A percentile compares a stretch with the other conserved stretches of the same genome.
These are phyloP conservation scores for Amylocarpus encephaloides DNA, from an alignment of 2,329 filamentous ascomycete species.

Conservation along the genomic window DNA sequence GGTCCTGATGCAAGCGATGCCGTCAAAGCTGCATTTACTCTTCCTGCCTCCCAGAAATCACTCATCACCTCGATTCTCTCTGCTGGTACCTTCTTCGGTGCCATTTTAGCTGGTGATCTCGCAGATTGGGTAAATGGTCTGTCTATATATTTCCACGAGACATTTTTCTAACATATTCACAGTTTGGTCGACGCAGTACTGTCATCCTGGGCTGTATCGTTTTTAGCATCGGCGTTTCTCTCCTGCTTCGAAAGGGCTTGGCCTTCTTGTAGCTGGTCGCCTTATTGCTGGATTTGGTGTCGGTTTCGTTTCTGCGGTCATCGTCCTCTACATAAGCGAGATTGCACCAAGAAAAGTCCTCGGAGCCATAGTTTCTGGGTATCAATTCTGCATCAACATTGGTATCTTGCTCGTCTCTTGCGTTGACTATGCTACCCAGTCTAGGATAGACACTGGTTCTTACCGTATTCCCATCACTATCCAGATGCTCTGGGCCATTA, in stretches of 20 bases:
- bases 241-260: constrained; percentile 40
- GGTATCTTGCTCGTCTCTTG: constrained; percentile 69
- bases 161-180: neutral
- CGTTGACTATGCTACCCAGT: constrained; percentile 64
- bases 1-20: constrained; percentile 37
- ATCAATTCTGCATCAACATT: constrained; percentile 77
- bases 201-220: constrained; percentile 64
- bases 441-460: constrained; percentile 52
- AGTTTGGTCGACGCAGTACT: constrained; percentile 62
- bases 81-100: constrained; percentile 52
- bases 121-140: constrained; percentile 18
- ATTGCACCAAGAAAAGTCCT: constrained; percentile 60
- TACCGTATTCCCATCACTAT: constrained; percentile 78
- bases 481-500: constrained; percentile 73
- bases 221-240: constrained; percentile 61
- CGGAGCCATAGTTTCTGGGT: constrained; percentile 68
- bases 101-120: constrained; percentile 36
- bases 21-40: constrained; percentile 56
- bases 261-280: constrained; percentile 62
- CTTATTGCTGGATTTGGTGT: constrained; percentile 69
- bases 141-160: neutral
- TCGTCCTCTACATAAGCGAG: constrained; percentile 8
- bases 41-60: constrained; percentile 57
- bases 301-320: constrained; percentile 70
- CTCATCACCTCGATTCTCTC: constrained; percentile 50